Evolutionary conservation across 1,284 basidiomycete genomes (phyloP), one percentile per base, ranked within the genome.

Genomic region (Microbotryum scabiosae): DNA sequence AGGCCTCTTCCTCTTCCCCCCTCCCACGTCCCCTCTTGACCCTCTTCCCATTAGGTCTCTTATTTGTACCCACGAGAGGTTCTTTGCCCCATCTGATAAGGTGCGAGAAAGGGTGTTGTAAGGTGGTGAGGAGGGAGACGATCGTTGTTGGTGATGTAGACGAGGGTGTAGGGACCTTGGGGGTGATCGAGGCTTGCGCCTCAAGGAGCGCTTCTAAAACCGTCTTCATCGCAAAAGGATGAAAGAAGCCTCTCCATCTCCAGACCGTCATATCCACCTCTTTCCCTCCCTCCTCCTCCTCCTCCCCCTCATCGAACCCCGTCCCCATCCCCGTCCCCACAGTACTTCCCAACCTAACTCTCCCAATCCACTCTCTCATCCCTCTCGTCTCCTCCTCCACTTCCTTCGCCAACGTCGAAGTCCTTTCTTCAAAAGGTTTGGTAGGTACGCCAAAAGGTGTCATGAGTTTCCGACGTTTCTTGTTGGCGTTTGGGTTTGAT

Each of bases 1-100:
- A 41, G 14, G 61, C 62, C 32, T 67, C 65, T 20, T 67, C 65
- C 41, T 67, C 65, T 54, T 67, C 65, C 10, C 65, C 65, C 0
- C 59, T 28, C 14, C 65, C 65, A 5, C 65, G 51, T 5, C 65
- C 65, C 18, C 65, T 52, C 36, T 64, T 64, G 28, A 58, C 58
- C 55, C 62, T 67, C 49, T 59, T 60, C 28, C 65, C 65, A 47
- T 64, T 65, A 26, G 60, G 59, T 20, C 53, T 53, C 47, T 57
- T 54, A 12, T 46, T 54, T 8, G 65, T 67, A 0, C 59, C 61
- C 4, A 62, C 59, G 20, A 62, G 54, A 7, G 60, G 61, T 9
- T 43, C 28, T 16, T 28, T 18, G 2, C 41, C 44, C 4, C 36
- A 41, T 41, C 52, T 45, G 2, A 59, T 60, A 8, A 56, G 51